Evolutionary conservation across 2,329 filamentous ascomycete species (phyloP), one percentile per base, ranked within the genome.

Genomic region (Rhynchosporium agropyri): DNA sequence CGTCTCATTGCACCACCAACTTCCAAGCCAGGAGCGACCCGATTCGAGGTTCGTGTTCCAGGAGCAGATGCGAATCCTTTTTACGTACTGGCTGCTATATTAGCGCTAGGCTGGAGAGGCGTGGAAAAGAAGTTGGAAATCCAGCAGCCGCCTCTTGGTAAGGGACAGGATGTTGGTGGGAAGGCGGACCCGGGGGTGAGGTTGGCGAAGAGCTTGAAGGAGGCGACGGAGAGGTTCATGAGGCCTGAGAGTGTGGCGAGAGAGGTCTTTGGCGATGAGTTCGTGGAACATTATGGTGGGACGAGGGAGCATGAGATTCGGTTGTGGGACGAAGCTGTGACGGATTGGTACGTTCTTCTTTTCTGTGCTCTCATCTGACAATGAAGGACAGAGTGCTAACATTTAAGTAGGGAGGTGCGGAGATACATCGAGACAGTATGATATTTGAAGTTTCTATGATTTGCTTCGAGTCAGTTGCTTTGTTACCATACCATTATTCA

Each of bases 51-150:
- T 38, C 89, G 95, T 29, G 93, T 97, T 0, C 89, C 92, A 0
- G 95, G 95, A n/a, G 95, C 95, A 20, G 95, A 99, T 73, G 85
- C 92, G 3, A 98, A 98, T 74, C 88, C 94, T 0, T 89, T 93
- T 74, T 89, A 90, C 53, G 94, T 96, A 5, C 85, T 98, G 46
- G 87, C 92, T 0, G 91, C 94, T 0, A 89, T 98, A 56, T 80
- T 99, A 36, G 94, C 88, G 0, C 84, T 96, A 3, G 95, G 95
- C 13, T 97, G 91, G 88, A 84, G 93, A 60, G 95, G 95, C 9
- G 87, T 98, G 0, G 90, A 97, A 80, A 93, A 94, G 84, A 95
- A 96, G 79, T 81, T 98, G 59, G 86, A 89, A 69, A 90, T 99
- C 33, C 82, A 87, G 0, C 85, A 92, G 29, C 88, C 93, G 6